Evolutionary conservation across 768 basidiomycete species (phyloP), one percentile per base, ranked within the genome.

Genomic region (Asterophora parasitica): DNA sequence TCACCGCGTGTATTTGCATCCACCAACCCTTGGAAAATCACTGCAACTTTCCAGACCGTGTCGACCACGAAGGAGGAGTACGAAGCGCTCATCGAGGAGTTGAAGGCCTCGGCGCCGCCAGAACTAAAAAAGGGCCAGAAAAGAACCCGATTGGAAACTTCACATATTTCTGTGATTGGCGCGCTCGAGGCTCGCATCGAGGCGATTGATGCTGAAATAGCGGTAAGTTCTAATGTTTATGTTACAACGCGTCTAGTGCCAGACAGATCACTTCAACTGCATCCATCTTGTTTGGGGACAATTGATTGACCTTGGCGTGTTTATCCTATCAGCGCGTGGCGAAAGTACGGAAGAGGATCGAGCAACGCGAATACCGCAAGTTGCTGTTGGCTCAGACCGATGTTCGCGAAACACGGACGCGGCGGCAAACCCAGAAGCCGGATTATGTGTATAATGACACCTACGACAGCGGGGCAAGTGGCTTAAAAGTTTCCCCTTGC

Each of bases 21-120:
- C 28, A 88, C 86, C 11, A 93, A 93, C 65, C 91, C 91, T 16
- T 93, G 88, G 89, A 93, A 92, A 70, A 83, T 83, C 35, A 80
- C 83, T 7, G 83, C 88, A 27, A 83, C 84, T 12, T 87, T 92
- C 58, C 75, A 82, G 56, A 74, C 83, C 9, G 66, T 85, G 44
- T 78, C 86, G 11, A 83, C 85, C 3, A 83, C 86, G 11, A 75
- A 76, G 37, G 82, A 82, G 42, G 88, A 92, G 60, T 92, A 91
- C 58, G 46, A 81, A n/a, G 70, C 68, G 4, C 61, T 80, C 36
- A 73, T 91, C 48, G 81, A 82, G 53, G 70, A 73, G 40, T 62
- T 92, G 55, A 85, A 85, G 60, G 63, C 61, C 10, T 64, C 65
- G 35, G 68, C 73, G 31, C 78, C 82, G 26, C 53, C 68, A 15